Percentiles rank a stretch among this genome's conserved stretches.
Conservation (phyloP, 2,329 filamentous ascomycete species). For the Pseudocercospora cruenta region DNA sequence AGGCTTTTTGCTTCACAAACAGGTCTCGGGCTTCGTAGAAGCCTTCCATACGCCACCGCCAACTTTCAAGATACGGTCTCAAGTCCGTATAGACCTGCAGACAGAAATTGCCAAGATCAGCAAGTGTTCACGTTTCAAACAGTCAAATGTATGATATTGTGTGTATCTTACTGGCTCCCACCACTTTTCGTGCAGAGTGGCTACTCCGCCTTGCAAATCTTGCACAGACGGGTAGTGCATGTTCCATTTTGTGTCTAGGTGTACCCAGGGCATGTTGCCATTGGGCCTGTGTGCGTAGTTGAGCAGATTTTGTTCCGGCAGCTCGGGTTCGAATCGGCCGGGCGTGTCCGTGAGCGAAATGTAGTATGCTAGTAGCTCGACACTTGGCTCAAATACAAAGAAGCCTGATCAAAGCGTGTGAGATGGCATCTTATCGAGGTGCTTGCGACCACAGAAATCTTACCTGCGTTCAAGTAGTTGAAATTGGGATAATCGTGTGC, state of each 20-base stretch:
- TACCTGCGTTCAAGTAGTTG: slow-evolving; percentile 40
- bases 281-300: slow-evolving; percentile 41
- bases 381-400: slow-evolving; percentile 40
- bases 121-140: not conserved
- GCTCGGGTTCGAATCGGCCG: slow-evolving; percentile 37
- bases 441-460: not conserved
- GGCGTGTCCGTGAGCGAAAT: slow-evolving; percentile 34
- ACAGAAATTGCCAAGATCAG: not conserved
- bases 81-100: slow-evolving; percentile 36
- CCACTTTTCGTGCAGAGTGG: slow-evolving; percentile 47
- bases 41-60: slow-evolving; percentile 43
- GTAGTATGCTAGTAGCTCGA: slow-evolving; percentile 38
- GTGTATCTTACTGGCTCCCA: slow-evolving; percentile 36
- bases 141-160: not conserved
- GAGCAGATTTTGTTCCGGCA: slow-evolving; percentile 42
- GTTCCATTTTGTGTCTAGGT: slow-evolving; percentile 44
- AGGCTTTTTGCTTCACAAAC: slow-evolving; percentile 1
- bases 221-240: slow-evolving; percentile 42
- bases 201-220: slow-evolving; percentile 43
- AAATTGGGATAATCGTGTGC: slow-evolving; percentile 33
- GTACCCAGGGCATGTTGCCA: slow-evolving; percentile 48
- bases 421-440: not conserved
- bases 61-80: slow-evolving; percentile 36
- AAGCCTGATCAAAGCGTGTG: slow-evolving; percentile 28
- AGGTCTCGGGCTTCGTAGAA: slow-evolving; percentile 41